phyloP scores from a whole-genome alignment of 106 monocot genomes.

The Dioscorea zingiberensis region DNA sequence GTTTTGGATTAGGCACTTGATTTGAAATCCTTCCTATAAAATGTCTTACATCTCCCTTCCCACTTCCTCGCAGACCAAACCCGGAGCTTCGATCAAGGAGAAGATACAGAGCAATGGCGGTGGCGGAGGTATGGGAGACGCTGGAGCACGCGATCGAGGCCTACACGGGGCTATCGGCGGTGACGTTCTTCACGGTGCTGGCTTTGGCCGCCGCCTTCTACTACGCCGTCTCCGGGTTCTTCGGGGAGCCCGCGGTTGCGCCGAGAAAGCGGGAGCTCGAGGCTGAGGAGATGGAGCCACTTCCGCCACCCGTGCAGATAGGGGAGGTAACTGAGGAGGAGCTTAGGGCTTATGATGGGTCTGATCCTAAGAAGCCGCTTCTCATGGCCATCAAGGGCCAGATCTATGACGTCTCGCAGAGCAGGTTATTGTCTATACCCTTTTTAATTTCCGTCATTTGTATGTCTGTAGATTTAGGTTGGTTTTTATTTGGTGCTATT shows the following conservation, averaged over 20 bases:
- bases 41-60: too few relatives aligned
- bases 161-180: conserved; percentile 56
- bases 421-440: conserved; percentile 31
- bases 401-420: conserved; percentile 77
- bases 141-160: conserved; percentile 45
- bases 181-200: conserved; percentile 51
- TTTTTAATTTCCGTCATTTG: neutral
- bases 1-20: too few relatives aligned
- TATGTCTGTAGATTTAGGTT: neutral
- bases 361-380: conserved; percentile 56
- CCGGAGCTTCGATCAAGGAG: neutral
- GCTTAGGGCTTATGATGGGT: conserved; percentile 53
- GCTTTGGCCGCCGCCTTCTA: conserved; percentile 47
- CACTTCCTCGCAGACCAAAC: too few relatives aligned
- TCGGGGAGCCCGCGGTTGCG: conserved; percentile 16
- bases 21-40: too few relatives aligned
- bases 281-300: conserved; percentile 38
- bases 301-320: conserved; percentile 67
- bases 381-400: conserved; percentile 79
- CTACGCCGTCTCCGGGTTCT: conserved; percentile 34
- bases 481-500: too few relatives aligned
- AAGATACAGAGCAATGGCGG: conserved; percentile 5
- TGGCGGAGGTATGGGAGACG: conserved; percentile 47
- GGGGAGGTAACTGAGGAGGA: conserved; percentile 73
- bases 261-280: conserved; percentile 14